Base-by-base conservation (phyloP, 306 rosid genomes). In the Prunus armeniaca region DNA sequence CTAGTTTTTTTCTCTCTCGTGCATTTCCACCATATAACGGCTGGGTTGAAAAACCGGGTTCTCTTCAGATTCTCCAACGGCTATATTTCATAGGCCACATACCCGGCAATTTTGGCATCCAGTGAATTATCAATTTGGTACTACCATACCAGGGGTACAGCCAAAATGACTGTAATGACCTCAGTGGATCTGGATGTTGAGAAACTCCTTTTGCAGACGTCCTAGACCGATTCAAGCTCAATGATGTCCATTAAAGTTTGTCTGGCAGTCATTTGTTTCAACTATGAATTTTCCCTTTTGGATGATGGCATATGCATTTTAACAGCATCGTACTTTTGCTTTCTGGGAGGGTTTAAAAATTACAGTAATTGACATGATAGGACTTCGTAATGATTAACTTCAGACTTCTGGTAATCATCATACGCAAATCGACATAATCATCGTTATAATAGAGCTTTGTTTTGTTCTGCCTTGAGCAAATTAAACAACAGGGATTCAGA, bases 41-140 rank as follows among this genome's bases (percentile, higher is more conserved):
- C 62, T 75, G 85, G 74, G 85, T 85, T 75, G 88, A 84, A 62
- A 82, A 20, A 63, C 79, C 38, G 12, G 65, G 7, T 10, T 22
- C 32, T n/a, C 67, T 77, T 67, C 75, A 76, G 74, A 67, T 82
- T 63, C 68, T 52, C 81, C 81, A 91, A 91, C 97, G 97, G 94
- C 86, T 89, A 91, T 65, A 38, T 81, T 81, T 75, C 58, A 25
- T n/a, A 17, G 78, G 75, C 74, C 76, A 50, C 65, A 17, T 24
- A 34, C 54, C 38, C 30, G 19, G 50, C 30, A 71, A 71, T 18
- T 47, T 60, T 58, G 67, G 45, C 67, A 63, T 63, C 46, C 67
- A 27, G 30, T 30, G 43, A 0, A 15, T 58, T 58, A 24, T 58
- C 58, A 18, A 1, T 2, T 22, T 56, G 25, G 11, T 4, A 24